phyloP scores from a whole-genome alignment of 1,284 basidiomycete genomes.

The Exsudoporus floridanus region DNA sequence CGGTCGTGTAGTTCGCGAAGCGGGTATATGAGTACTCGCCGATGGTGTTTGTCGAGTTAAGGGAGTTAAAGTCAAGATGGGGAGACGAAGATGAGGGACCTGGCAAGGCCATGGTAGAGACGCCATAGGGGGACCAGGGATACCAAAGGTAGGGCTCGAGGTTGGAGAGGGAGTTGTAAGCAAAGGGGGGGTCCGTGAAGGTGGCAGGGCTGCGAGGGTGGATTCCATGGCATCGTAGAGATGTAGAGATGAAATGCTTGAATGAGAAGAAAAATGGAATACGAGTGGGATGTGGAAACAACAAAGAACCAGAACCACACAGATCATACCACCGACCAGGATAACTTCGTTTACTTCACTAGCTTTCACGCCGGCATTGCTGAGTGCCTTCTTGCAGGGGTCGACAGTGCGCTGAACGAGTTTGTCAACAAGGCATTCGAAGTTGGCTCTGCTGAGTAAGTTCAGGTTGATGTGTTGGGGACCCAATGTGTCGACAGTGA shows the following conservation, averaged over 20 bases:
- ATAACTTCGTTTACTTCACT: slow-evolving; percentile 96
- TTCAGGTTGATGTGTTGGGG: slow-evolving; percentile 97
- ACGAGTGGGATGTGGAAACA: too few species aligned
- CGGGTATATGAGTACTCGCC: too few species aligned
- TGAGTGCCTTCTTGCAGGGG: slow-evolving; percentile 96
- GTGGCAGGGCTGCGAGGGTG: slow-evolving; percentile 42
- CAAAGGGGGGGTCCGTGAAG: slow-evolving; percentile 58
- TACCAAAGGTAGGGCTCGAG: slow-evolving; percentile 49
- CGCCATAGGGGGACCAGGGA: slow-evolving; percentile 46
- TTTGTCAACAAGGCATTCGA: slow-evolving; percentile 82
- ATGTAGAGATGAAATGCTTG: slow-evolving; percentile 31
- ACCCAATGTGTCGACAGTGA: slow-evolving; percentile 91
- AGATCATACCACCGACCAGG: slow-evolving; percentile 96
- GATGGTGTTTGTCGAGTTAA: too few species aligned
- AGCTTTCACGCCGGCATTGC: slow-evolving; percentile 90
- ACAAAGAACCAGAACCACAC: slow-evolving; percentile 54
- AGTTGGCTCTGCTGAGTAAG: slow-evolving; percentile 84
- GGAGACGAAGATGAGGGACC: too few species aligned
- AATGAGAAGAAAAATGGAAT: too few species aligned
- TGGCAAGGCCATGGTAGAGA: slow-evolving; percentile 38
- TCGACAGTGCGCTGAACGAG: slow-evolving; percentile 90
- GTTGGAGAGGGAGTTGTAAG: slow-evolving; percentile 57
- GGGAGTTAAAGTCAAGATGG: too few species aligned
- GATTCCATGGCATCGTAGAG: slow-evolving; percentile 41
- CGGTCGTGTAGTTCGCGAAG: too few species aligned